Evolutionary conservation across 2,329 filamentous ascomycete genomes (phyloP), one percentile per base, ranked within the genome.

Genomic region (Hypoxylon sp.): DNA sequence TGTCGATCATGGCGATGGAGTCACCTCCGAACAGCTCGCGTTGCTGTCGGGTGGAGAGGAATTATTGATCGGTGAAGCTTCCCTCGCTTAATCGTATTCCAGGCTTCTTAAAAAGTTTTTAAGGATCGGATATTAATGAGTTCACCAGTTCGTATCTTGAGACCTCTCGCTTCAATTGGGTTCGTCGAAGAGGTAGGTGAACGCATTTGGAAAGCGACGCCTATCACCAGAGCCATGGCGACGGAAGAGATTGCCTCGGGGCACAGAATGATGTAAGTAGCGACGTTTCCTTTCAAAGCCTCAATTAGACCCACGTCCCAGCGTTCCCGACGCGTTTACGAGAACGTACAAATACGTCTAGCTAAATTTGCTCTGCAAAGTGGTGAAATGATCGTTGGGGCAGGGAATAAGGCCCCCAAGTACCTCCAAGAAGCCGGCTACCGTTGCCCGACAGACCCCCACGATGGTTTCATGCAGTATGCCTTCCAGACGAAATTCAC

Each of bases 401-500:
- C 73, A 3, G 70, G 64, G 7, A 38, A 38, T 1, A 72, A 75
- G 55, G 73, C 70, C 7, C 72, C 74, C 0, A 71, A 68, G 25
- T 76, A 63, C 21, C 65, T 77, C 7, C 55, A 52, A 9, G 75
- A 77, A 59, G 52, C 60, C 6, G 75, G 74, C 1, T 73, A 73
- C 14, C 70, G 59, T 23, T 75, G 73, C 43, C 75, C 74, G 0
- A 69, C 60, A 0, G 63, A 77, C 19, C 74, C 75, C 1, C 52
- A 63, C 0, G 72, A 76, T 25, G 73, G 74, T 4, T 51, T 76
- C 4, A 72, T 74, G 66, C 75, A 77, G 38, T 75, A 75, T 38
- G 74, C 74, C 0, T 75, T 74, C 25, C 60, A 72, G 30, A 73
- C 75, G 0, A 77, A 77, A 32, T 13, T 77, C 3, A 60, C 60